Evolutionary conservation across 2,329 filamentous ascomycete species (phyloP), one percentile per base, ranked within the genome.

Genomic region (Drechslera avenae): DNA sequence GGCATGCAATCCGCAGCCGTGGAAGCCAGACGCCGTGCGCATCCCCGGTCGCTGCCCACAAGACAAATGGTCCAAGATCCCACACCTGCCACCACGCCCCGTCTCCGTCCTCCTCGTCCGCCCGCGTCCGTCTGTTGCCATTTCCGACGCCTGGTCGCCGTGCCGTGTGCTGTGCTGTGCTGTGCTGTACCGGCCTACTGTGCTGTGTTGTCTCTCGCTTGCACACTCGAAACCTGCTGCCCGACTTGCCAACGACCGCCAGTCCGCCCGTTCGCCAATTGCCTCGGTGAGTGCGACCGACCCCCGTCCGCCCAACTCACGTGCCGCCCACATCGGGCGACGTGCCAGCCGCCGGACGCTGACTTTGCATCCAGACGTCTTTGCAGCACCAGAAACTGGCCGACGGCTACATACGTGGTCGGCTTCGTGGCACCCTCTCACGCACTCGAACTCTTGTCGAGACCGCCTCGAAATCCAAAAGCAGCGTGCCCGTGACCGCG

Each of bases 381-480:
- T 50, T 41, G 56, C 54, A 64, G 58, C 44, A 59, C 61, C n/a
- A n/a, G n/a, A 65, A 67, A 66, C 64, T 63, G 49, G 59, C 55
- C 57, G 60, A 62, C 55, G 37, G 34, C 41, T 59, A 68, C 67
- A 57, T 71, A 73, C 70, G 72, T 73, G 71, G 69, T 68, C 69
- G 58, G 60, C 57, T 66, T 74, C 70, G 72, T 74, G 70, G 67
- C 71, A 73, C 69, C 54, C 63, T 60, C 52, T 59, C 54, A 56
- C 31, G 49, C 63, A 50, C 50, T 59, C 64, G 68, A 63, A 67
- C 66, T 62, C 46, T 56, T n/a, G n/a, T 55, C 48, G 61, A 68
- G 59, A 59, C 59, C 66, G 65, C 64, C 67, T 64, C 64, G 64
- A 59, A 54, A 3, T 42, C 50, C 66, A 55, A 52, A 56, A 62